Conservation (phyloP, 2,329 filamentous ascomycete species). For the Fusarium bactridioides region DNA sequence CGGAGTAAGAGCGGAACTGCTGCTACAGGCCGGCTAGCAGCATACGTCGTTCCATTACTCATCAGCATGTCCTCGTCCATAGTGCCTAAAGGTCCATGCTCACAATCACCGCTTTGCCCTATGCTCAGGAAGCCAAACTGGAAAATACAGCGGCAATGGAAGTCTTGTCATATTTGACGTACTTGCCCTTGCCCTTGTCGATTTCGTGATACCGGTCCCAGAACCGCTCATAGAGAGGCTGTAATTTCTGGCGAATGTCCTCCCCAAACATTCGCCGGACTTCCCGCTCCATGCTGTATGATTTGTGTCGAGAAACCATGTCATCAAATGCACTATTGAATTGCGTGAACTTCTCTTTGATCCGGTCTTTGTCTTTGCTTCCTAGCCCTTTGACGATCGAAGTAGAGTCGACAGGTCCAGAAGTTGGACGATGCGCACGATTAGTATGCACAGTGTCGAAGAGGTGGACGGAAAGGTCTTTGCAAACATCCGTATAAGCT, state of each 20-base stretch:
- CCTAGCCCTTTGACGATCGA: conserved; percentile 83
- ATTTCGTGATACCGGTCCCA: conserved; percentile 98
- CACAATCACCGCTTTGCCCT: not conserved
- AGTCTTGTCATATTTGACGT: conserved; percentile 95
- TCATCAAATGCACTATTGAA: conserved; percentile 95
- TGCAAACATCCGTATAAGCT: conserved; percentile 86
- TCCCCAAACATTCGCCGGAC: conserved; percentile 81
- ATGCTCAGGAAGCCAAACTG: conserved; percentile 52
- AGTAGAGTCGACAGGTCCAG: conserved; percentile 79
- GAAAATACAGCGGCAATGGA: conserved; percentile 74
- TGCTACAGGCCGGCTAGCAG: not conserved
- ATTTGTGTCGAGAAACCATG: conserved; percentile 81
- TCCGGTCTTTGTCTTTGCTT: conserved; percentile 92
- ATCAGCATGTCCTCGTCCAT: not conserved
- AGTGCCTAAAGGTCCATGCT: not conserved
- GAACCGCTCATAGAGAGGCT: conserved; percentile 93
- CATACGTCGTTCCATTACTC: not conserved
- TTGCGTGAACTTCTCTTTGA: conserved; percentile 93
- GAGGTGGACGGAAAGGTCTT: conserved; percentile 83
- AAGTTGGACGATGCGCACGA: conserved; percentile 74
- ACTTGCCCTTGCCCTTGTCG: conserved; percentile 97
- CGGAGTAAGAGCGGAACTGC: not conserved
- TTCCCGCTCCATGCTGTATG: conserved; percentile 88
- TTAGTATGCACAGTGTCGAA: conserved; percentile 94
- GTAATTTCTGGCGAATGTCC: conserved; percentile 90